Evolutionary conservation across 352 stramenopile genomes (phyloP).

Genomic region (Blastocystis sp.): DNA sequence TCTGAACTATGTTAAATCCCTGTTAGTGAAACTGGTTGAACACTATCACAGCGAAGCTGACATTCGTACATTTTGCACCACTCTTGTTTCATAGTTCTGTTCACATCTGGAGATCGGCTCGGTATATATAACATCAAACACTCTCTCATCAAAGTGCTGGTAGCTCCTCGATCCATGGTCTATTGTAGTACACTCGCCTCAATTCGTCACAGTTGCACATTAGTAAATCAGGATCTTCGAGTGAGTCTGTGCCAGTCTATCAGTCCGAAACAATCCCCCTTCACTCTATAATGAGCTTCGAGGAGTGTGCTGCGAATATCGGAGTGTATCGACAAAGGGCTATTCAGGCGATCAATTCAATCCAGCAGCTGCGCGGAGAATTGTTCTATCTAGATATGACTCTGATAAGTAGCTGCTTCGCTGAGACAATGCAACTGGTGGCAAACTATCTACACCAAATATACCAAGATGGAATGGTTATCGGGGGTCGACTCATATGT

Average conservation of each 20-base stretch:
- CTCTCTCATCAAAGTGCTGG: conserved; percentile 24
- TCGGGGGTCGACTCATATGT: conserved; percentile 16
- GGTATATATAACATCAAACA: conserved; percentile 55
- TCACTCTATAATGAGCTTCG: neutral
- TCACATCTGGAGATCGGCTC: conserved; percentile 22
- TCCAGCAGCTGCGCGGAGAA: conserved; percentile 19
- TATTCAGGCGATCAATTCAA: neutral
- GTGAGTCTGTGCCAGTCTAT: neutral
- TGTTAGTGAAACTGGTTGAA: neutral
- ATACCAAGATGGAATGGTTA: conserved; percentile 9
- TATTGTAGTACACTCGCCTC: conserved; percentile 16
- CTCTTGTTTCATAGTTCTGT: neutral
- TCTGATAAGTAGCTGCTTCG: neutral
- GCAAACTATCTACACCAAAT: neutral
- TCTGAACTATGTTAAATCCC: conserved; percentile 4
- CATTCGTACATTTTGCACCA: neutral
- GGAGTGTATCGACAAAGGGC: neutral
- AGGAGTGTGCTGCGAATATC: neutral
- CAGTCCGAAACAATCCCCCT: neutral
- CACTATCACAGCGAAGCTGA: neutral
- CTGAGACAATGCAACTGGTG: conserved; percentile 2
- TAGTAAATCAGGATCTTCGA: neutral
- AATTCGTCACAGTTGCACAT: neutral
- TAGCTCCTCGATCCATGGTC: neutral
- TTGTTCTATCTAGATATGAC: neutral